Base-by-base conservation (phyloP, 768 basidiomycete species). In the Amanita rubescens region DNA sequence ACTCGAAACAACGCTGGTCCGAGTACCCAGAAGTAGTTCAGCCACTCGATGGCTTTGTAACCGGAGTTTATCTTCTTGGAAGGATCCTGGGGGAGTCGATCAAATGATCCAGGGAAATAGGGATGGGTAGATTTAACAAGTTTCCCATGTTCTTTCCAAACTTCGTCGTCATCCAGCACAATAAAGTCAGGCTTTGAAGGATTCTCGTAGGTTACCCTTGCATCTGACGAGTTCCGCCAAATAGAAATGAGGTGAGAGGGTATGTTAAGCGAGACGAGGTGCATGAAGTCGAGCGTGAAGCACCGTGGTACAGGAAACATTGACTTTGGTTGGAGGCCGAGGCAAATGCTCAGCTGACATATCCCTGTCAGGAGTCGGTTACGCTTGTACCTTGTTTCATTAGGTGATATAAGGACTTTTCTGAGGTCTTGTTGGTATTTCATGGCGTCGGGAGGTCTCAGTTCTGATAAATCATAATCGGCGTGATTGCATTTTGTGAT, bases 121-220 rank as follows among this genome's bases (percentile, higher is more conserved):
- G 15, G 56, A 1, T 45, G 39, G 0, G 63, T 49, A 10, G 20
- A 47, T 0, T 59, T 69, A 3, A 75, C 71, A 0, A 39, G 43
- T 14, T 54, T 34, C 0, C 73, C 73, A 59, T 75, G 74, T 1
- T 27, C 19, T 9, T 61, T 61, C 75, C 77, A 78, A 0, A 52
- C 52, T 0, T 58, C 63, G 1, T 6, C 54, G 0, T 76, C 56
- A 0, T 50, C 49, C 3, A 50, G n/a, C 1, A 50, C 49, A 38
- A 50, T n/a, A 25, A 50, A 50, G 19, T 37, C 35, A 2, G 49
- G 49, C n/a, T 50, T 50, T 15, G 1, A n/a, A 3, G 63, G 55
- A 6, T 43, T 49, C 34, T 57, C 45, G 39, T 67, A 63, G 0
- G 58, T 59, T 1, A 58, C 15, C 38, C 58, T 58, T 38, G 51